A percentile compares a stretch with the other conserved stretches of the same genome.
Evolutionary conservation across 495 filamentous ascomycete genomes (phyloP).

Genomic region (Tuber indicum): DNA sequence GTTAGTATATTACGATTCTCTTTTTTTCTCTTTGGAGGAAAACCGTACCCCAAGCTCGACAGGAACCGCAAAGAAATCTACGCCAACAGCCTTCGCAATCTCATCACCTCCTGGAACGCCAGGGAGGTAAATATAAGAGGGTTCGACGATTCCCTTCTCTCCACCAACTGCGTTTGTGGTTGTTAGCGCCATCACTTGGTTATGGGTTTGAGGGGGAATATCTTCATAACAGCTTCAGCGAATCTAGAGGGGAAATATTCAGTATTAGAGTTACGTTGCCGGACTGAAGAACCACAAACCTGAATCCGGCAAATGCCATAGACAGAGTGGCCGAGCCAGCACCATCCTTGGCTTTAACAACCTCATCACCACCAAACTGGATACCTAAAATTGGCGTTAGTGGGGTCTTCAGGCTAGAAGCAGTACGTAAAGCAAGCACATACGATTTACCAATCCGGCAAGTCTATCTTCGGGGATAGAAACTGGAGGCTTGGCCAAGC

Average conservation of each 20-base stretch:
- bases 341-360: constrained; percentile 96
- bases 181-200: not conserved
- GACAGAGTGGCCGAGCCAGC: constrained; percentile 90
- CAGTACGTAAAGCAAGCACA: constrained; percentile 25
- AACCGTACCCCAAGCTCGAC: constrained; percentile 83
- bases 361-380: constrained; percentile 97
- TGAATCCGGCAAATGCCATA: constrained; percentile 95
- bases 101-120: constrained; percentile 81
- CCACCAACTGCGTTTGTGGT: constrained; percentile 58
- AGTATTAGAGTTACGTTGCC: constrained; percentile 16
- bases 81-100: constrained; percentile 64
- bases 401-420: constrained; percentile 13
- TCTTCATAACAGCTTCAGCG: constrained; percentile 82
- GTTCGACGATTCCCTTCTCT: constrained; percentile 85
- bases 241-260: constrained; percentile 54
- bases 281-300: constrained; percentile 49
- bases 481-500: constrained; percentile 71
- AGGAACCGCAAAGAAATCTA: constrained; percentile 90
- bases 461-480: constrained; percentile 80
- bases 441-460: constrained; percentile 77
- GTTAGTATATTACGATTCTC: constrained; percentile 41
- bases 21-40: constrained; percentile 4
- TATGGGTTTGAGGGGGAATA: constrained; percentile 1
- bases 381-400: constrained; percentile 52
- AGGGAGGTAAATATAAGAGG: constrained; percentile 88